phyloP scores from a whole-genome alignment of 1,284 basidiomycete species.

The Gastroboletus turbinatus region DNA sequence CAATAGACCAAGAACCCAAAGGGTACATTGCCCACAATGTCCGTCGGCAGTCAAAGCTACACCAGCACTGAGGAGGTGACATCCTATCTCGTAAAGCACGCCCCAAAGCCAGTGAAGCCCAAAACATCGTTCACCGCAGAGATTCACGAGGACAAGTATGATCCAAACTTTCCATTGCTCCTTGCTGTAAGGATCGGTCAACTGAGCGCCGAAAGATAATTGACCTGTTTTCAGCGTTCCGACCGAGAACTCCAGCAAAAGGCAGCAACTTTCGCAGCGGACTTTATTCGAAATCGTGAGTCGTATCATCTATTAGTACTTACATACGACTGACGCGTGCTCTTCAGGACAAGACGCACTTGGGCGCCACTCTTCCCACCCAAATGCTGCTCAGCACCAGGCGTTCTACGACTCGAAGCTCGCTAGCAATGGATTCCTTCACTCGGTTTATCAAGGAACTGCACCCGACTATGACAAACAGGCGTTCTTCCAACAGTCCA shows the following conservation, averaged over 20 bases:
- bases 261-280: conserved; percentile 35
- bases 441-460: conserved; percentile 44
- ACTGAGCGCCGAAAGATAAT: not conserved
- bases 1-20: conserved; percentile 44
- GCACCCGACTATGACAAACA: conserved; percentile 38
- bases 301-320: conserved; percentile 32
- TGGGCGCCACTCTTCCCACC: conserved; percentile 40
- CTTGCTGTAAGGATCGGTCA: conserved; percentile 40
- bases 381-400: conserved; percentile 47
- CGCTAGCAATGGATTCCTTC: conserved; percentile 44
- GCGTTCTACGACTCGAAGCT: conserved; percentile 55
- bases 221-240: conserved; percentile 38
- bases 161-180: conserved; percentile 57
- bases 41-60: conserved; percentile 44
- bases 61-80: conserved; percentile 50
- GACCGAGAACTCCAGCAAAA: conserved; percentile 54
- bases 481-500: conserved; percentile 43
- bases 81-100: conserved; percentile 46
- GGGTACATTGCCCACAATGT: conserved; percentile 56
- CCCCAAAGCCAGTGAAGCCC: conserved; percentile 40
- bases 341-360: conserved; percentile 41
- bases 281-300: conserved; percentile 49
- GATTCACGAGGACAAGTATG: conserved; percentile 54
- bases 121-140: conserved; percentile 41
- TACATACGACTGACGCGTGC: not conserved